Evolutionary conservation across 192 early-diverging fungal genomes (phyloP).

Genomic region (Geosiphon pyriformis): DNA sequence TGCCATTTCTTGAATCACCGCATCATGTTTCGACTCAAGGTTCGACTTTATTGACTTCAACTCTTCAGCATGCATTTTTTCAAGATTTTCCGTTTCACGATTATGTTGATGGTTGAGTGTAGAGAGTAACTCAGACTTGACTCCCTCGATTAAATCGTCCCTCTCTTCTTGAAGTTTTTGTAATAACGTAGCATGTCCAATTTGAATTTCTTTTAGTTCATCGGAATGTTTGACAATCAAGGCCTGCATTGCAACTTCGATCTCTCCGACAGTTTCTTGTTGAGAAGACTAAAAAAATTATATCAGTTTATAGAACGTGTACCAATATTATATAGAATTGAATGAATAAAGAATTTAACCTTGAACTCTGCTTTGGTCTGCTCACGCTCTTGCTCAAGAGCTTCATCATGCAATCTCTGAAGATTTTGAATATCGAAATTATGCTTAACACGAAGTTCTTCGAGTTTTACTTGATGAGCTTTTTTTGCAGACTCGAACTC

Average conservation of each 20-base stretch:
- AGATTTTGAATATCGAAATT: neutral
- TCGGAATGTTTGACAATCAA: constrained; percentile 2
- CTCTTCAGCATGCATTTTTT: constrained; percentile 3
- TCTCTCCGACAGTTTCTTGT: neutral
- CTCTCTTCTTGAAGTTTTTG: constrained; percentile 5
- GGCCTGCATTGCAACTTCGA: constrained; percentile 4
- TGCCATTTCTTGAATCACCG: constrained; percentile 4
- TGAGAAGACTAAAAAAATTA: constrained; percentile 12
- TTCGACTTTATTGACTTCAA: neutral
- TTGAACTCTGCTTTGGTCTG: neutral
- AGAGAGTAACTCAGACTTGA: neutral
- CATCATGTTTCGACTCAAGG: constrained; percentile 10
- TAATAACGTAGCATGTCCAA: neutral
- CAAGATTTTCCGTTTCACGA: neutral
- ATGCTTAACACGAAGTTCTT: neutral
- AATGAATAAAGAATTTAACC: neutral
- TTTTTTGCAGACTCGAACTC: neutral
- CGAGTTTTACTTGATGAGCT: neutral
- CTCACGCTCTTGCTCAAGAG: constrained; percentile 6
- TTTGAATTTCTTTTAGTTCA: constrained; percentile 4
- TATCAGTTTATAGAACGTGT: neutral
- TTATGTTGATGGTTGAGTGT: neutral
- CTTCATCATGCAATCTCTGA: neutral
- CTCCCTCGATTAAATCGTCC: constrained; percentile 2
- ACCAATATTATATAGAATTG: neutral